These are phyloP conservation scores for Dactylellina parvicollis DNA, from an alignment of 2,329 filamentous ascomycete species.

Conservation along the genomic window DNA sequence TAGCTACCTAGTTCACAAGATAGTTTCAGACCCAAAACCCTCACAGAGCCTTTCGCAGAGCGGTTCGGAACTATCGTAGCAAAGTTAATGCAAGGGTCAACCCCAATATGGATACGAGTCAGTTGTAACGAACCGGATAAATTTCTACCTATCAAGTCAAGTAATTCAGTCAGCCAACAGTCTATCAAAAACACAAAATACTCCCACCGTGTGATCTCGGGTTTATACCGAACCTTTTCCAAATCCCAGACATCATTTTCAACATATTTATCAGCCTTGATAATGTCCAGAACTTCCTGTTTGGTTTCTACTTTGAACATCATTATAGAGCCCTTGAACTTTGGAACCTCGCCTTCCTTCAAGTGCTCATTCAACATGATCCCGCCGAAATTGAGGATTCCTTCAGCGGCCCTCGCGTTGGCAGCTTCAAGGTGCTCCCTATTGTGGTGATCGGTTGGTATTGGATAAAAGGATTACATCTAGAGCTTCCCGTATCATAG, in stretches of 20 bases:
- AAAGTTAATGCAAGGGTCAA: not conserved
- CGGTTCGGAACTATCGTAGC: conserved; percentile 27
- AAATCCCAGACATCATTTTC: conserved; percentile 51
- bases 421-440: conserved; percentile 44
- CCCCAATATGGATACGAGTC: too few species aligned
- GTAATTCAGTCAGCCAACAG: not conserved
- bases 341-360: conserved; percentile 41
- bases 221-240: conserved; percentile 33
- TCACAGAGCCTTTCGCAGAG: conserved; percentile 38
- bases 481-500: too few species aligned
- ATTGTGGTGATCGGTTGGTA: not conserved
- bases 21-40: not conserved
- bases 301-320: conserved; percentile 29
- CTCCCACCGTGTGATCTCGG: too few species aligned
- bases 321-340: conserved; percentile 50
- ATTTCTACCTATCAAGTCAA: conserved; percentile 33
- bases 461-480: too few species aligned
- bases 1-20: too few species aligned
- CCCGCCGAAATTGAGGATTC: conserved; percentile 45
- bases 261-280: conserved; percentile 44
- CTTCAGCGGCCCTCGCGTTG: conserved; percentile 8
- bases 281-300: conserved; percentile 41
- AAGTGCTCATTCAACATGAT: conserved; percentile 47
- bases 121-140: conserved; percentile 24
- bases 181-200: too few species aligned